phyloP scores from a whole-genome alignment of 306 rosid species.

The Inga laurina region DNA sequence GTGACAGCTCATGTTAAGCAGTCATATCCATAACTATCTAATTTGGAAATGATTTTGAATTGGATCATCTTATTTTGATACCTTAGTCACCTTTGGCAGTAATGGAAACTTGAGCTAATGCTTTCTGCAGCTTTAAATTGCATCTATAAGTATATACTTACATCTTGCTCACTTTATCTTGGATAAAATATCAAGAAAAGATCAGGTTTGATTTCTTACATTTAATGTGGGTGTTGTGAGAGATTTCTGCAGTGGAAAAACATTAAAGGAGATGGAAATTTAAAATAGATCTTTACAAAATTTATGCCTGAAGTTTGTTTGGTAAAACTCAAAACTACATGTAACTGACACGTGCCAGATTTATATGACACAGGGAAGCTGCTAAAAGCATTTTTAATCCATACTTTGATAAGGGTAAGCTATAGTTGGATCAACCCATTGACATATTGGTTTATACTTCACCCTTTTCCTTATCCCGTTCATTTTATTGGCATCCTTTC shows the following conservation, averaged over 20 bases:
- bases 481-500: slow-evolving; percentile 25
- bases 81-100: neutral
- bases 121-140: neutral
- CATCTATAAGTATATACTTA: neutral
- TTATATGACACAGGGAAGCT: slow-evolving; percentile 48
- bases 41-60: slow-evolving; percentile 30
- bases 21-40: neutral
- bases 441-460: neutral
- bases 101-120: neutral
- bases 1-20: neutral
- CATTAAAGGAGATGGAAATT: slow-evolving; percentile 5
- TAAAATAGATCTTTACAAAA: neutral
- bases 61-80: slow-evolving; percentile 5
- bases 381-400: slow-evolving; percentile 50
- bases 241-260: neutral
- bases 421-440: slow-evolving; percentile 21
- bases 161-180: neutral
- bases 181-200: neutral
- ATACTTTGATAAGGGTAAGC: slow-evolving; percentile 62
- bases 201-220: neutral
- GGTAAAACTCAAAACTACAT: neutral
- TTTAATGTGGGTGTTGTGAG: neutral
- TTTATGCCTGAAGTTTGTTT: slow-evolving; percentile 11
- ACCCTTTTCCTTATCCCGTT: neutral
- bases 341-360: neutral